Percentiles rank a stretch among this genome's conserved stretches.
Conservation (phyloP, 352 stramenopile species). For the Phytophthora litchii region DNA sequence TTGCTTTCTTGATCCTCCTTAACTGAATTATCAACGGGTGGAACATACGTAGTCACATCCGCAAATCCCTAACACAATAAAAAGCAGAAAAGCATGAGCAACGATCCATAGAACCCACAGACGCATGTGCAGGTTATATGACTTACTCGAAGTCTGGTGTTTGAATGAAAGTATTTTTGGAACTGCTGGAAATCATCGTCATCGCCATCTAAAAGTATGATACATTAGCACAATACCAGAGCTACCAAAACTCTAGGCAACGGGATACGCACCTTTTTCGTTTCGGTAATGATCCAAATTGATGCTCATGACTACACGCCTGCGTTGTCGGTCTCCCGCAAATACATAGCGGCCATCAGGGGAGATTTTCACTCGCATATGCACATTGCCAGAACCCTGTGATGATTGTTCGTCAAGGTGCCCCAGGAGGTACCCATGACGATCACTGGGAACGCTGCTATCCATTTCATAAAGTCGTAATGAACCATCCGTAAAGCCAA, state of each 20-base stretch:
- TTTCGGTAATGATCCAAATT: slow-evolving; percentile 82
- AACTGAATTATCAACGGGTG: slow-evolving; percentile 1
- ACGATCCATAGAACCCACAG: slow-evolving; percentile 4
- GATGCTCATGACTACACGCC: slow-evolving; percentile 82
- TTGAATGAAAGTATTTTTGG: slow-evolving; percentile 74
- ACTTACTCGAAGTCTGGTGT: slow-evolving; percentile 63
- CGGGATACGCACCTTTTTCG: slow-evolving; percentile 67
- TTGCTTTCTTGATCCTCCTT: slow-evolving; percentile 11
- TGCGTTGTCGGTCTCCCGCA: slow-evolving; percentile 70
- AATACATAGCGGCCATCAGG: slow-evolving; percentile 83
- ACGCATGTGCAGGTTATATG: not conserved
- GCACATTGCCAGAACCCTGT: slow-evolving; percentile 47
- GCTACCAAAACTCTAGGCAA: not conserved
- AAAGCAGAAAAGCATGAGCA: slow-evolving; percentile 8
- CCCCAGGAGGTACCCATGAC: slow-evolving; percentile 76
- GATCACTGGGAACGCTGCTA: slow-evolving; percentile 81
- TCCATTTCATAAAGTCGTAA: slow-evolving; percentile 87
- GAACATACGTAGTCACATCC: slow-evolving; percentile 60
- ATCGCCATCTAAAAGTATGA: slow-evolving; percentile 55
- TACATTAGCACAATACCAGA: not conserved
- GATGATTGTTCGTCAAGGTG: slow-evolving; percentile 83
- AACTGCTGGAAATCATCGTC: slow-evolving; percentile 84
- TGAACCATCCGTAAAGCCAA: slow-evolving; percentile 79
- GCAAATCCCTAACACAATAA: slow-evolving; percentile 66
- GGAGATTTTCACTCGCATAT: slow-evolving; percentile 81